A percentile compares a stretch with the other conserved stretches of the same genome.
Conservation (phyloP, 2,329 filamentous ascomycete species). For the Grosmannia serpens region DNA sequence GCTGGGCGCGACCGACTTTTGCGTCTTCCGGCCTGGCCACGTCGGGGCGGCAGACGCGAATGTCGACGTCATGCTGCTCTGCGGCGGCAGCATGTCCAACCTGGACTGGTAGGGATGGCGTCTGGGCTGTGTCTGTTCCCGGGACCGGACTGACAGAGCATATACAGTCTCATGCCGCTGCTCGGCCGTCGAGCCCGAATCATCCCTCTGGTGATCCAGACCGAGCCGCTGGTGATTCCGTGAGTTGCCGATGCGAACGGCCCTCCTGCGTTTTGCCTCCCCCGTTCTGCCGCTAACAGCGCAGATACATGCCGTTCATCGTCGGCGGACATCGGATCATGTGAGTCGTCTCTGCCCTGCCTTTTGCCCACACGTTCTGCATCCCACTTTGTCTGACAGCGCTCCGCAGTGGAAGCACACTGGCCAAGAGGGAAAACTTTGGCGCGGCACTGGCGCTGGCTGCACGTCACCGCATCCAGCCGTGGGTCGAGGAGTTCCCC, state of each 20-base stretch:
- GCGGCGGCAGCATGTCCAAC: background rate
- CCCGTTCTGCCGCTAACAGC: background rate
- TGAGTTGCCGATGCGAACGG: background rate
- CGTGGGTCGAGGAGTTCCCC: constrained; percentile 42
- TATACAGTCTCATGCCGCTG: background rate
- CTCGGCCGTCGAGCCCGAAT: constrained; percentile 4
- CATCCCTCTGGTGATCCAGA: constrained; percentile 5
- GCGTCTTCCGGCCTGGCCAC: constrained; percentile 19
- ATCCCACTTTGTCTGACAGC: background rate
- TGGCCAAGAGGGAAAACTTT: constrained; percentile 20
- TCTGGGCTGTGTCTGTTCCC: background rate
- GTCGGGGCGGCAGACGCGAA: constrained; percentile 28
- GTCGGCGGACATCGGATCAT: constrained; percentile 30
- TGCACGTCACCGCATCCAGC: constrained; percentile 43
- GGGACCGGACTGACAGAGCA: background rate
- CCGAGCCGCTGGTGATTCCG: constrained; percentile 1
- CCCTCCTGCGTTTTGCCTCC: background rate
- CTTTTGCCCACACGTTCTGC: background rate
- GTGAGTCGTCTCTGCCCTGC: background rate
- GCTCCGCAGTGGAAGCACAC: background rate
- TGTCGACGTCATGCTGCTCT: constrained; percentile 33
- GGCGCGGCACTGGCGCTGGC: constrained; percentile 47
- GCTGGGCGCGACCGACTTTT: constrained; percentile 12
- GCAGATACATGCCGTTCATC: constrained; percentile 24
- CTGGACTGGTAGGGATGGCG: background rate